Percentiles rank a stretch among this genome's conserved stretches.
phyloP scores from a whole-genome alignment of 1,284 basidiomycete genomes.

The Ganoderma boninense region DNA sequence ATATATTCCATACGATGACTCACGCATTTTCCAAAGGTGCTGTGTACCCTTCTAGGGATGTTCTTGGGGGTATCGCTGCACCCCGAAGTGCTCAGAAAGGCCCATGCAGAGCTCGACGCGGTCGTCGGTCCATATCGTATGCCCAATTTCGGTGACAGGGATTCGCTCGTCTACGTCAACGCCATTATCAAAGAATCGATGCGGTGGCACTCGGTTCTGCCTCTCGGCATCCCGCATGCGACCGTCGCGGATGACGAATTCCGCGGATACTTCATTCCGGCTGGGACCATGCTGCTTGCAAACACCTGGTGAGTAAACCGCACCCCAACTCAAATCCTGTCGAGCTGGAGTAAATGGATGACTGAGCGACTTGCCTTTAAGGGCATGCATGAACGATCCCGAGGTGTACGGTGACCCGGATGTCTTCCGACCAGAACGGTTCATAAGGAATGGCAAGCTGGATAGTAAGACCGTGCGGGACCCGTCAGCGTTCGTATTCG shows the following conservation, averaged over 20 bases:
- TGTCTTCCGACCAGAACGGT: constrained; percentile 21
- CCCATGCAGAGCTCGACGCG: constrained; percentile 42
- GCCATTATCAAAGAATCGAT: constrained; percentile 14
- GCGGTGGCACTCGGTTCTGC: constrained; percentile 20
- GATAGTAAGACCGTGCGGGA: constrained; percentile 12
- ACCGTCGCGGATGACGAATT: constrained; percentile 20
- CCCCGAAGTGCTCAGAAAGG: constrained; percentile 37
- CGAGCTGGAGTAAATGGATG: background rate
- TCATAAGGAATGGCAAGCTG: constrained; percentile 15
- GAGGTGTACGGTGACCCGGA: constrained; percentile 26
- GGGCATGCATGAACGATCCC: constrained; percentile 31
- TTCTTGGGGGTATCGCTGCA: constrained; percentile 31
- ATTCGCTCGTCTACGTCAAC: constrained; percentile 35
- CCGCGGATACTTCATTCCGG: constrained; percentile 33
- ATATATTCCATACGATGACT: background rate
- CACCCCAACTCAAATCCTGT: no score
- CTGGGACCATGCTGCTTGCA: constrained; percentile 29
- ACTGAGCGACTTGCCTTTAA: background rate
- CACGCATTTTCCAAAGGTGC: constrained; percentile 33
- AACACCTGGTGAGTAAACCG: constrained; percentile 35
- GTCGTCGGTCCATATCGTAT: constrained; percentile 39
- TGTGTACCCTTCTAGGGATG: constrained; percentile 20
- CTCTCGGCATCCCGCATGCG: constrained; percentile 16
- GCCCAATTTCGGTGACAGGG: constrained; percentile 17
- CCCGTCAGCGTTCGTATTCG: constrained; percentile 31